phyloP scores from a whole-genome alignment of 2,329 filamentous ascomycete genomes.

The Neofusicoccum laricinum region DNA sequence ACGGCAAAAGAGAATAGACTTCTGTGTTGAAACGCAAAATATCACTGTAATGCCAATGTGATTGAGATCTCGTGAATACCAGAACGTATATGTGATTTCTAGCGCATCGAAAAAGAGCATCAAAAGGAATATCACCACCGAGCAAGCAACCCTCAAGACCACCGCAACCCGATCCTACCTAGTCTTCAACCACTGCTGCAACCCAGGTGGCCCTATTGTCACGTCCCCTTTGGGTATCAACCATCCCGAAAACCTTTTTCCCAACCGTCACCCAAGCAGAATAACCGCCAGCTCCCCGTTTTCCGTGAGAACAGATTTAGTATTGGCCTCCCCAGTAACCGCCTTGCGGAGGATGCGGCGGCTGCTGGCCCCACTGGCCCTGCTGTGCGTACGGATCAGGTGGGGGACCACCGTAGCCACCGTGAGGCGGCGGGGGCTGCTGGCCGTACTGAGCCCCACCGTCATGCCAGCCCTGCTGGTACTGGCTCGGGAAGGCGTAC shows the following conservation, averaged over 20 bases:
- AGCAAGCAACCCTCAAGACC: neutral
- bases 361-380: conserved; percentile 10
- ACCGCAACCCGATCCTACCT: neutral
- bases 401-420: conserved; percentile 1
- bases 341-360: conserved; percentile 2
- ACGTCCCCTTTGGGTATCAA: neutral
- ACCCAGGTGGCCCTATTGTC: neutral
- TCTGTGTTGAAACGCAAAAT: too few species aligned
- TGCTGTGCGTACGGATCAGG: conserved; percentile 2
- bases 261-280: neutral
- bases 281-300: neutral
- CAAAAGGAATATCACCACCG: neutral
- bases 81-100: neutral
- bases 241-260: neutral
- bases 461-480: conserved; percentile 13
- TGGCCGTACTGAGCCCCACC: neutral
- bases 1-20: too few species aligned
- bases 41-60: too few species aligned
- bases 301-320: neutral
- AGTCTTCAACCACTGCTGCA: neutral
- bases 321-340: conserved; percentile 17
- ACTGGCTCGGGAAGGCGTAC: conserved; percentile 12
- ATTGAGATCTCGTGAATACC: too few species aligned
- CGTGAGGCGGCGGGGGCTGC: conserved; percentile 2
- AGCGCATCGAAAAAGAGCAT: neutral